Base-by-base conservation (phyloP, 805 yeast genomes). In the Cyberlindnera japonica region DNA sequence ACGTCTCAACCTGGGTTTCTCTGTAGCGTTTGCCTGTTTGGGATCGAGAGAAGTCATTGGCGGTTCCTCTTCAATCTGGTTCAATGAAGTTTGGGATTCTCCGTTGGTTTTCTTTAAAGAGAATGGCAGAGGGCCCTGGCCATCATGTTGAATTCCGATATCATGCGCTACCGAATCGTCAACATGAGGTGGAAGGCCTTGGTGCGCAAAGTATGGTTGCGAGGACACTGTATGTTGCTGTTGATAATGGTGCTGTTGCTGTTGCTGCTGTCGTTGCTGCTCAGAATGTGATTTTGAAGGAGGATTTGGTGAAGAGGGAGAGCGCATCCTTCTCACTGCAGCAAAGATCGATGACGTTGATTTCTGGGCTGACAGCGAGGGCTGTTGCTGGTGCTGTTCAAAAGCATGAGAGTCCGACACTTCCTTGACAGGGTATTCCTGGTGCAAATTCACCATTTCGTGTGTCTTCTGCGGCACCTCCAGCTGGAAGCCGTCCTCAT, bases 101-200 rank as follows among this genome's bases (percentile, higher is more conserved):
- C 48, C 44, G 33, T 44, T 49, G 5, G 50, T 51, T 30, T 57
- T 51, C 27, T 55, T 56, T 38, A 61, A 44, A 2, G 63, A 57
- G 29, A 57, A 59, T 13, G 63, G 59, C 11, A 61, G 44, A 10
- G 64, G 62, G 6, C 64, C 62, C n/a, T 50, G 50, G 2, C 51
- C 37, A 20, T 39, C 16, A 29, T 41, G 20, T 35, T 48, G 35
- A 22, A 37, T 6, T 13, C 42, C 37, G 17, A 49, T 43, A 16
- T 43, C 40, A 8, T 42, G 37, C 3, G n/a, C 15, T 15, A 27
- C 20, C 5, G 32, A 18, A 17, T 44, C 48, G 38, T 40, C 52
- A 36, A 61, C 67, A 49, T 77, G 82, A 3, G 78, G 79, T 4
- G 83, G 81, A 9, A 72, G 55, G 1, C 83, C 82, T 48, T 77